Evolutionary conservation across 352 stramenopile species (phyloP).

Genomic region (Blastocystis sp.): DNA sequence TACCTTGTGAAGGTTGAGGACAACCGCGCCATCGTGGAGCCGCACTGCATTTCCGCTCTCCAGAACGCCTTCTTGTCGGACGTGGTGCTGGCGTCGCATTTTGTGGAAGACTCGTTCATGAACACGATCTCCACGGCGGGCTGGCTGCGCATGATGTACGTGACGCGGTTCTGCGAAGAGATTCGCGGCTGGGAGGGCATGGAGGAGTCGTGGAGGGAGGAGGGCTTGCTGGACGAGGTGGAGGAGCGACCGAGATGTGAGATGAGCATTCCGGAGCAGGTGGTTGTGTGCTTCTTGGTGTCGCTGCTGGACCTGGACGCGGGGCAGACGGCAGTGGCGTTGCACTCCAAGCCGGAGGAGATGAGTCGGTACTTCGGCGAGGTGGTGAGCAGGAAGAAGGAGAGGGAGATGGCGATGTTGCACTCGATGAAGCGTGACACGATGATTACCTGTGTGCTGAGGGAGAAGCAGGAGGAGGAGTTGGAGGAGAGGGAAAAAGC

Average conservation of each 20-base stretch:
- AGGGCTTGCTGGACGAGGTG: not conserved
- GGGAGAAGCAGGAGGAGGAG: not conserved
- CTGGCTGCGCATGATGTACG: not conserved
- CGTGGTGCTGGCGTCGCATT: not conserved
- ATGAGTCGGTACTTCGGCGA: not conserved
- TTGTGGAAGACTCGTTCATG: not conserved
- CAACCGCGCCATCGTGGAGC: constrained; percentile 22
- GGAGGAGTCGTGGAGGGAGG: not conserved
- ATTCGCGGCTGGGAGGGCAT: not conserved
- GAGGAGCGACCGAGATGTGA: not conserved
- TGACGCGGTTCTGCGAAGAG: not conserved
- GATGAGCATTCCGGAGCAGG: not conserved
- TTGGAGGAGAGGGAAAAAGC: not conserved
- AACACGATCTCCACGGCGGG: not conserved
- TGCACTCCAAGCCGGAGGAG: not conserved
- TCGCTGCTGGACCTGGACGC: not conserved
- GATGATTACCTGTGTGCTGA: not conserved
- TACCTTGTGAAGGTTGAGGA: constrained; percentile 21
- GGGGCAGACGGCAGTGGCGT: not conserved
- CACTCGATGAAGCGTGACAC: not conserved
- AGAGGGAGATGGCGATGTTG: not conserved
- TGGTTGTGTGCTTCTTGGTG: not conserved
- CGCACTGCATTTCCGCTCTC: not conserved
- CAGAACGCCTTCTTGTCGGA: constrained; percentile 48
- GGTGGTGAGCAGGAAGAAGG: not conserved